Evolutionary conservation across 352 stramenopile genomes (phyloP), one percentile per base, ranked within the genome.

Genomic region (Globisporangium paroecandrum): DNA sequence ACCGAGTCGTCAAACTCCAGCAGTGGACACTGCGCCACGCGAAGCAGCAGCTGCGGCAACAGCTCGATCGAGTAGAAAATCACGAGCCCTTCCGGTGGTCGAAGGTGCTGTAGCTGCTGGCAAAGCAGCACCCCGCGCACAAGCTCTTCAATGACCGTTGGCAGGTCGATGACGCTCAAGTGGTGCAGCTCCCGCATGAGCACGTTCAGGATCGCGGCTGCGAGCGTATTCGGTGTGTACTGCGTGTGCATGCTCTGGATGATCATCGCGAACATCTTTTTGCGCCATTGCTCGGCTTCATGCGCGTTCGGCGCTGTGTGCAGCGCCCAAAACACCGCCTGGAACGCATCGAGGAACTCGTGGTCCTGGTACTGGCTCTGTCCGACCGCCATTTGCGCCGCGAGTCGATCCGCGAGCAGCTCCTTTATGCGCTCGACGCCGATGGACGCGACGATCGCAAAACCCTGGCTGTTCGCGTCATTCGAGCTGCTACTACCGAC

Each of bases 11-110:
- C 63, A 1, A 83, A 69, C 10, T 60, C 62, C 13, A 83, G 49
- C 4, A 69, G 54, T 24, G 77, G 73, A 12, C 66, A 78, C 20
- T 67, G 53, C 4, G 65, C 65, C 9, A 85, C 62, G 22, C 78
- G 78, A 24, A 83, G 59, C 24, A 85, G 64, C 7, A 85, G 54
- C 25, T 83, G 78, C 4, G 78, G 78, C 20, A 85, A 49, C 13
- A 85, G 68, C 63, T 85, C 78, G 46, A 85, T 73, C 2, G 78
- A 76, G 58, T 78, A 73, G 62, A 81, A 85, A 4, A 78, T 61
- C 6, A 70, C 65, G 9, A 79, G 38, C 9, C 65, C 59, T 15
- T 82, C 77, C 70, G 58, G 24, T 9, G 58, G 36, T 32, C 55
- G 65, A 4, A 51, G 29, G 10, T 41, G 60, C 46, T 82, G 74